A percentile compares a stretch with the other conserved stretches of the same genome.
Conservation (phyloP, 2,329 filamentous ascomycete genomes). For the Thielaviopsis ethacetica region DNA sequence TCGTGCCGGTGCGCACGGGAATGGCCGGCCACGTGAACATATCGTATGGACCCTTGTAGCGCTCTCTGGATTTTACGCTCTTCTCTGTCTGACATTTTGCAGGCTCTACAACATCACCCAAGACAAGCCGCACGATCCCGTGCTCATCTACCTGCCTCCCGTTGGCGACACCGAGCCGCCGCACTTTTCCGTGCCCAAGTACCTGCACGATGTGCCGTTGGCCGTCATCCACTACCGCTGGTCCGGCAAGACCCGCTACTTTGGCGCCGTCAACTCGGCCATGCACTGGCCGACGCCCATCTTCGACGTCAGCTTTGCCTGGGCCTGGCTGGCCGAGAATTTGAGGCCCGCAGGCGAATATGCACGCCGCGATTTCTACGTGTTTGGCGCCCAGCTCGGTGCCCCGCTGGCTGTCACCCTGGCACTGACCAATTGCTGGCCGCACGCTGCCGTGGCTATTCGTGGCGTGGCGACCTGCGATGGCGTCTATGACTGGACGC, state of each 20-base stretch:
- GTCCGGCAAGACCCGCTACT: conserved; percentile 18
- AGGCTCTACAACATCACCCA: conserved; percentile 33
- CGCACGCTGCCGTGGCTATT: conserved; percentile 28
- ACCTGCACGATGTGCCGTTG: conserved; percentile 27
- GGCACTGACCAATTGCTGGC: conserved; percentile 37
- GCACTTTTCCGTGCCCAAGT: conserved; percentile 22
- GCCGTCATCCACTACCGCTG: conserved; percentile 46
- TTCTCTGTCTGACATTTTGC: conserved; percentile 11
- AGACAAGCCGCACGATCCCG: conserved; percentile 23
- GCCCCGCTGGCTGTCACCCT: conserved; percentile 40
- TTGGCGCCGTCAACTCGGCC: conserved; percentile 4
- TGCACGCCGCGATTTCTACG: conserved; percentile 20
- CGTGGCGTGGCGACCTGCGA: conserved; percentile 40
- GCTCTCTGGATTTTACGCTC: not conserved
- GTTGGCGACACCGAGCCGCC: conserved; percentile 20
- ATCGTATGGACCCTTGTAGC: conserved; percentile 25
- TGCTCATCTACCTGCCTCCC: conserved; percentile 41
- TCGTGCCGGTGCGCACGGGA: conserved; percentile 28
- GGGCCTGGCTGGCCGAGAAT: conserved; percentile 32
- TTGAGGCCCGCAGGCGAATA: conserved; percentile 26
- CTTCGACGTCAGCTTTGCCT: conserved; percentile 38
- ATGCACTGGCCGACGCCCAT: conserved; percentile 38
- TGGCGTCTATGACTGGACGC: conserved; percentile 49
- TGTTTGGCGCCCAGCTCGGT: conserved; percentile 28
- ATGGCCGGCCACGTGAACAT: conserved; percentile 33